Evolutionary conservation across 2,329 filamentous ascomycete genomes (phyloP).

Genomic region (Microsporum canis): DNA sequence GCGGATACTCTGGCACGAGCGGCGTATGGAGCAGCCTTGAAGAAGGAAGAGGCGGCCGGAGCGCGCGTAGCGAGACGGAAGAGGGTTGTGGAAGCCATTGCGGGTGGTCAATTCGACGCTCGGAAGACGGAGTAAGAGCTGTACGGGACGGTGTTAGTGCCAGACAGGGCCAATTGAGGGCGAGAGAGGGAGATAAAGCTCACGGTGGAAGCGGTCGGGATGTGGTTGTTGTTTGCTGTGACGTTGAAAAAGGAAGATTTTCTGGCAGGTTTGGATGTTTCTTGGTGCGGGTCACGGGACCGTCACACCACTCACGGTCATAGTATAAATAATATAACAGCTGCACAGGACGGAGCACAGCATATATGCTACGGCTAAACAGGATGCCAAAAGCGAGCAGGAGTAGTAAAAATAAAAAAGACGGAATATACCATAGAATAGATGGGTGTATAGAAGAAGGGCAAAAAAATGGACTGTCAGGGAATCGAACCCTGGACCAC

Average conservation of each 20-base stretch:
- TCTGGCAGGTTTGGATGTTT: slow-evolving; percentile 1
- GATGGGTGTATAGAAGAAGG: not conserved
- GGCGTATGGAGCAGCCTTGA: slow-evolving; percentile 50
- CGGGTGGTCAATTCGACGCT: slow-evolving; percentile 16
- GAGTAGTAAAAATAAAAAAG: not conserved
- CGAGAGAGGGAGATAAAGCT: slow-evolving; percentile 7
- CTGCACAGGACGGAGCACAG: not conserved
- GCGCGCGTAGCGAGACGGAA: slow-evolving; percentile 61
- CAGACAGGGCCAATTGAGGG: slow-evolving; percentile 3
- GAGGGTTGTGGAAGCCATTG: slow-evolving; percentile 57
- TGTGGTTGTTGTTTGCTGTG: slow-evolving; percentile 8
- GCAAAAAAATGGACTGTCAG: slow-evolving; percentile 10
- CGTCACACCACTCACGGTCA: not conserved
- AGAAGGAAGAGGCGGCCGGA: slow-evolving; percentile 39
- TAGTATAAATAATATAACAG: not conserved
- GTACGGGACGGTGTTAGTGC: not conserved
- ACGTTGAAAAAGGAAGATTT: slow-evolving; percentile 3
- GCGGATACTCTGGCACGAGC: slow-evolving; percentile 47
- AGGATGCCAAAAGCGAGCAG: not conserved
- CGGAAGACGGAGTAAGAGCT: not conserved
- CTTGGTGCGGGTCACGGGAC: not conserved
- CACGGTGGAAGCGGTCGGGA: slow-evolving; percentile 4
- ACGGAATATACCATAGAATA: not conserved
- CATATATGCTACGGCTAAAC: not conserved
- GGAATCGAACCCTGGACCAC: slow-evolving; percentile 18